Evolutionary conservation across 225 moss, liverwort and hornwort species (phyloP).

Genomic region (Pleurozium schreberi): DNA sequence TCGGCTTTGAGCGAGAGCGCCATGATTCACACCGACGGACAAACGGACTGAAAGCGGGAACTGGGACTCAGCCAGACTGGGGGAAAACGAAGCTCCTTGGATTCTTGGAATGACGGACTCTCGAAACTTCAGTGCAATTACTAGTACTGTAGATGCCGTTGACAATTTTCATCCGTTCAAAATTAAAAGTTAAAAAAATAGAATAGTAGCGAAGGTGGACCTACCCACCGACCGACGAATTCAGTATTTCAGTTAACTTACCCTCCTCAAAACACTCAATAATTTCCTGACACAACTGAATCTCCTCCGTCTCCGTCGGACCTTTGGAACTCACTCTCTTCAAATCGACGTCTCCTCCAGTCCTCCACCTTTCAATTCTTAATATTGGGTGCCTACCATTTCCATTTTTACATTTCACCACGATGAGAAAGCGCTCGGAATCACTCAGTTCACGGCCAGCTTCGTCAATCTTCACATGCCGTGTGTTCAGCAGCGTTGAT

Average conservation of each 20-base stretch:
- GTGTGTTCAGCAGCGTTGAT: neutral
- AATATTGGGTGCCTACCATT: neutral
- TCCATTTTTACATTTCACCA: neutral
- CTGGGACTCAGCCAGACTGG: too few relatives aligned
- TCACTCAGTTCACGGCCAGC: neutral
- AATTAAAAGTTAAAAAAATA: neutral
- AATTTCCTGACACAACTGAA: neutral
- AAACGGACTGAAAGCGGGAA: too few relatives aligned
- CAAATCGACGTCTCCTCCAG: neutral
- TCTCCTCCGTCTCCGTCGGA: neutral
- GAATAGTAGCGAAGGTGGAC: neutral
- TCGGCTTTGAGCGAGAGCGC: too few relatives aligned
- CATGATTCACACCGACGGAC: too few relatives aligned
- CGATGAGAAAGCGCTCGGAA: neutral
- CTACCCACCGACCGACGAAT: neutral
- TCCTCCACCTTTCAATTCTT: too few relatives aligned
- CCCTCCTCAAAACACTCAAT: neutral
- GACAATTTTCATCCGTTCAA: neutral
- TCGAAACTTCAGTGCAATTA: neutral
- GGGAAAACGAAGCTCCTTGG: too few relatives aligned
- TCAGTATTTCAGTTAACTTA: neutral
- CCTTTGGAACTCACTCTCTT: neutral
- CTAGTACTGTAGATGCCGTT: too few relatives aligned
- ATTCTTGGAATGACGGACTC: too few relatives aligned
- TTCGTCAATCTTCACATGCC: neutral